Conservation (phyloP, 495 filamentous ascomycete species). For the Podospora sp. region DNA sequence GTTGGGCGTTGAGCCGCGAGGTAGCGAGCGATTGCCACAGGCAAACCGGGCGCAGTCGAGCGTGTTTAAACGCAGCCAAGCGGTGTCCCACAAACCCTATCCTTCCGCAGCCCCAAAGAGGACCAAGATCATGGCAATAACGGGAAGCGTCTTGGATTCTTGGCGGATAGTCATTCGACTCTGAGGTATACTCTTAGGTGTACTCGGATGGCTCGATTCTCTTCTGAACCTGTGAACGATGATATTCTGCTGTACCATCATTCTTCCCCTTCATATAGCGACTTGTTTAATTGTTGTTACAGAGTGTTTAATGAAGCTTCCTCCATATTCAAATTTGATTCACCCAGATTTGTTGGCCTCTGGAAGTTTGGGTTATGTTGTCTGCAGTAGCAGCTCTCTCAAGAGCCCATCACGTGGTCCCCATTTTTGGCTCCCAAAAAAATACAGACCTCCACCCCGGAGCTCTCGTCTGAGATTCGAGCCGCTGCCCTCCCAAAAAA, state of each 20-base stretch:
- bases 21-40: background rate
- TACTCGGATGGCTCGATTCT: too few relatives aligned
- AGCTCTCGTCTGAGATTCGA: too few relatives aligned
- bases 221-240: too few relatives aligned
- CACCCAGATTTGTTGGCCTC: too few relatives aligned
- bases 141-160: background rate
- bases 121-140: background rate
- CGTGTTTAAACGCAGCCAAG: background rate
- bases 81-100: background rate
- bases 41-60: background rate
- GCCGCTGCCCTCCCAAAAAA: too few relatives aligned
- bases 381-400: background rate
- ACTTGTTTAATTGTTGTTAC: background rate
- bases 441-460: constrained; percentile 16
- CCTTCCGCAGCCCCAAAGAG: background rate
- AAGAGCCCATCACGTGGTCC: constrained; percentile 21
- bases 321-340: too few relatives aligned
- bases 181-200: too few relatives aligned
- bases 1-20: background rate
- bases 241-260: too few relatives aligned
- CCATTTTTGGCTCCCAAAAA: constrained; percentile 26
- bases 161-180: background rate
- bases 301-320: background rate
- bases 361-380: background rate
- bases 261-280: background rate